phyloP scores from a whole-genome alignment of 495 filamentous ascomycete species.

The Trichoderma asperelloides region DNA sequence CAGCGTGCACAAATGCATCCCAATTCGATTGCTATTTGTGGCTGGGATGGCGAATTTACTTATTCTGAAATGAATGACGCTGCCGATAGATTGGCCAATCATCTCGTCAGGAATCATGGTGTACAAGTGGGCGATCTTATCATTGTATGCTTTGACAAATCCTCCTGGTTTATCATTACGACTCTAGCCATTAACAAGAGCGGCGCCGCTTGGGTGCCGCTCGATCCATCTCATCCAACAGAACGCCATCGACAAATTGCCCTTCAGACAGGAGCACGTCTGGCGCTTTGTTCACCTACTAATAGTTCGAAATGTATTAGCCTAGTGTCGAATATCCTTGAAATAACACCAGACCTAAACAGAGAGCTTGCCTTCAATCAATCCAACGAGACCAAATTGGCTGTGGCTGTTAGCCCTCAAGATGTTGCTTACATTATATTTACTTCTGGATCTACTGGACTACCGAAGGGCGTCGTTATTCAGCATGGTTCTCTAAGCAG shows the following conservation, averaged over 20 bases:
- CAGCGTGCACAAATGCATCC: neutral
- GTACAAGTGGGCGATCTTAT: constrained; percentile 39
- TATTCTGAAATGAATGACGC: constrained; percentile 43
- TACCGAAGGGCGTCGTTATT: constrained; percentile 37
- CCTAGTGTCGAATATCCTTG: neutral
- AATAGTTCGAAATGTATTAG: constrained; percentile 12
- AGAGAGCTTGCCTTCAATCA: constrained; percentile 10
- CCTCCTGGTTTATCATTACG: constrained; percentile 41
- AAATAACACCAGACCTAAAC: neutral
- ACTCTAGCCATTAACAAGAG: constrained; percentile 45
- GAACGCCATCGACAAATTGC: constrained; percentile 45
- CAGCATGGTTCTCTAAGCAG: constrained; percentile 30
- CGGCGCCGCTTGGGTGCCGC: constrained; percentile 35
- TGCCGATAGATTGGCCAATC: constrained; percentile 39
- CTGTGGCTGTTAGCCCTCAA: constrained; percentile 20
- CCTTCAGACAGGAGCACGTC: constrained; percentile 32
- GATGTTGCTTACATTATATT: constrained; percentile 33
- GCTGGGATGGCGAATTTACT: constrained; percentile 54
- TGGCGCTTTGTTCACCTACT: constrained; percentile 44
- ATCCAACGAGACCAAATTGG: constrained; percentile 11
- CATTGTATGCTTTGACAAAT: constrained; percentile 49
- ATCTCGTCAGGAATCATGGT: constrained; percentile 27
- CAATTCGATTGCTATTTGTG: constrained; percentile 20
- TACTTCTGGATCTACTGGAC: constrained; percentile 42
- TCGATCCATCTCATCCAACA: constrained; percentile 32